These are phyloP conservation scores for Colletotrichum sp. DNA, from an alignment of 2,329 filamentous ascomycete species.

Conservation along the genomic window DNA sequence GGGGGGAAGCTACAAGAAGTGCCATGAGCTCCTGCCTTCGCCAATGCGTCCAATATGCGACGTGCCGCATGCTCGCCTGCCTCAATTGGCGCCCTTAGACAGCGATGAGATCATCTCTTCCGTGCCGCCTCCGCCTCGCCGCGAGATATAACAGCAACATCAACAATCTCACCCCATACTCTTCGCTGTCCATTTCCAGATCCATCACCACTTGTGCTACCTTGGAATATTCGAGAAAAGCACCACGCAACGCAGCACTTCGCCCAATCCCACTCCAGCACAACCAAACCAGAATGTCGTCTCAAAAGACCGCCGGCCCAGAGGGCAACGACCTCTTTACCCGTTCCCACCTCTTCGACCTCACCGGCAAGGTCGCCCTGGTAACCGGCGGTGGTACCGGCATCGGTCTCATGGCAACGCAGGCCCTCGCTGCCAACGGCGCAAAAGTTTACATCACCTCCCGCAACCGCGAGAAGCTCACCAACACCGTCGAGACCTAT, in stretches of 20 bases:
- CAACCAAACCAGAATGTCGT: constrained; percentile 6
- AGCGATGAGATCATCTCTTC: constrained; percentile 7
- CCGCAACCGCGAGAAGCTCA: constrained; percentile 66
- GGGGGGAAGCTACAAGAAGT: not conserved
- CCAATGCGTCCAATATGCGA: not conserved
- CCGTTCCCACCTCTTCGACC: constrained; percentile 43
- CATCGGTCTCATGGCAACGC: constrained; percentile 72
- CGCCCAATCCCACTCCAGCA: not conserved
- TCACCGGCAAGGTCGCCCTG: constrained; percentile 47
- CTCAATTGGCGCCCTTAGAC: not conserved
- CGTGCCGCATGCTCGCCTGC: not conserved
- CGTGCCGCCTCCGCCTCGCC: not conserved
- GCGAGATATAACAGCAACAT: not conserved
- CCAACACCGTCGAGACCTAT: constrained; percentile 63
- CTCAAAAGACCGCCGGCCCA: constrained; percentile 19
- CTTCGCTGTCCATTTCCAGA: not conserved
- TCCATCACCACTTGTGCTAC: not conserved
- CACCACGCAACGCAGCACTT: not conserved
- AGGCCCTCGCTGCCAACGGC: constrained; percentile 70
- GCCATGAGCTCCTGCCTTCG: not conserved
- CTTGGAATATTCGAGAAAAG: not conserved
- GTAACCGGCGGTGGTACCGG: constrained; percentile 61
- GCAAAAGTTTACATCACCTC: constrained; percentile 75
- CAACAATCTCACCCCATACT: not conserved
- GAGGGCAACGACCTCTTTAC: constrained; percentile 34